Evolutionary conservation across 805 yeast species (phyloP), one percentile per base, ranked within the genome.

Genomic region (Komagataella pseudopastoris): DNA sequence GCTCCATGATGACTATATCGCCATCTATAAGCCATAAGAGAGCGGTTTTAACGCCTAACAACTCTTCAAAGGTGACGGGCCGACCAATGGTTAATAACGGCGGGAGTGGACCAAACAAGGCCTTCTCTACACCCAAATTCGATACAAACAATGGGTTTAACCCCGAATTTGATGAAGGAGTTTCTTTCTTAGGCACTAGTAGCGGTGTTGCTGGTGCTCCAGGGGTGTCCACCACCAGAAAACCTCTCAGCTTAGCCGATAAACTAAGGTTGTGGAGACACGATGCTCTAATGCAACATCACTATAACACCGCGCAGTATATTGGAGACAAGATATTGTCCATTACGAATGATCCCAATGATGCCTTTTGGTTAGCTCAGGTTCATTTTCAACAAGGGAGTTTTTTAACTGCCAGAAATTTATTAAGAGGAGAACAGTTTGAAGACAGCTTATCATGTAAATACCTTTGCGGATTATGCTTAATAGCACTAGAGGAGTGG

Each of bases 311-410:
- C 0, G 97, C 98, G 0, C 91, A 85, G 59, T 88, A 81, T 62
- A 77, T 93, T 23, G 98, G 96, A 14, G 96, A 93, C 67, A 91
- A 90, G 59, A 87, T 93, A 6, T 74, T 88, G 46, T 78, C 89
- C 1, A 68, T 93, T 54, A 89, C 97, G 0, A 75, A 76, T 53
- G 96, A 90, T 61, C 85, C 96, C 12, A 87, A 84, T 60, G 98
- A 91, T 63, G 96, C 96, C 8, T 91, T 88, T 65, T 90, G 97
- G 96, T 72, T 91, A 30, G 96, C 96, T 0, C 96, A 91, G 68
- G 95, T 86, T 4, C 81, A 85, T 63, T 88, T 80, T 64, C 71
- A 81, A 52, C 80, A 79, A 52, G 91, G 91, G 8, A 79, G 85
- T 60, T 89, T 80, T 64, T 75, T 83, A 45, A 72, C 96, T 39